phyloP scores from a whole-genome alignment of 2,329 filamentous ascomycete species.

The Neurospora crassa region DNA sequence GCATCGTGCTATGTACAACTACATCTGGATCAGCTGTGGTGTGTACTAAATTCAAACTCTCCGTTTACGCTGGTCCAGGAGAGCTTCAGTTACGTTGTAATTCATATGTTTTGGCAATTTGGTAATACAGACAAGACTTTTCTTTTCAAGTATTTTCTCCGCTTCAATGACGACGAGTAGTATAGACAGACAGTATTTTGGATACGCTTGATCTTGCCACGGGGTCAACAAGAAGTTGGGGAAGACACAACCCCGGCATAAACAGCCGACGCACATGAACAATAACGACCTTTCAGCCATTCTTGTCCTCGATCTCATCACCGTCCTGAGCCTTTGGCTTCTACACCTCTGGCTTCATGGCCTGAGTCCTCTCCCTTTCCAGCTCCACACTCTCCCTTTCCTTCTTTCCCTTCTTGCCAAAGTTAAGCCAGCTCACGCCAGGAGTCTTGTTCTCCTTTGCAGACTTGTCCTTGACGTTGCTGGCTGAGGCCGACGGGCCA shows the following conservation, averaged over 20 bases:
- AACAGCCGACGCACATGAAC: not conserved
- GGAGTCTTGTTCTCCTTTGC: conserved; percentile 30
- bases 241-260: not conserved
- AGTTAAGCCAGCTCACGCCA: conserved; percentile 33
- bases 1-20: not conserved
- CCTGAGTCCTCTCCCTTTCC: conserved; percentile 33
- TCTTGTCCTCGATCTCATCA: conserved; percentile 4
- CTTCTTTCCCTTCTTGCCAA: conserved; percentile 51
- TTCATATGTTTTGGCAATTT: not conserved
- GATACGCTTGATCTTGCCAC: not conserved
- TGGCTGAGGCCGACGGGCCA: conserved; percentile 34
- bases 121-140: not conserved
- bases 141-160: not conserved
- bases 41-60: not conserved
- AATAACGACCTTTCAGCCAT: not conserved
- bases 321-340: not conserved
- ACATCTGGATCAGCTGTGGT: not conserved
- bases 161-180: not conserved
- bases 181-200: not conserved
- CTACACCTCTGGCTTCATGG: conserved; percentile 8
- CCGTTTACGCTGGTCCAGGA: not conserved
- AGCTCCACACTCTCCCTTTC: conserved; percentile 48
- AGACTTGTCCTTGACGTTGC: conserved; percentile 26
- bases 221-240: not conserved
- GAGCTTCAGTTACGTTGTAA: not conserved